Evolutionary conservation across 2,329 filamentous ascomycete genomes (phyloP).

Genomic region (Hypoxylon sp.): DNA sequence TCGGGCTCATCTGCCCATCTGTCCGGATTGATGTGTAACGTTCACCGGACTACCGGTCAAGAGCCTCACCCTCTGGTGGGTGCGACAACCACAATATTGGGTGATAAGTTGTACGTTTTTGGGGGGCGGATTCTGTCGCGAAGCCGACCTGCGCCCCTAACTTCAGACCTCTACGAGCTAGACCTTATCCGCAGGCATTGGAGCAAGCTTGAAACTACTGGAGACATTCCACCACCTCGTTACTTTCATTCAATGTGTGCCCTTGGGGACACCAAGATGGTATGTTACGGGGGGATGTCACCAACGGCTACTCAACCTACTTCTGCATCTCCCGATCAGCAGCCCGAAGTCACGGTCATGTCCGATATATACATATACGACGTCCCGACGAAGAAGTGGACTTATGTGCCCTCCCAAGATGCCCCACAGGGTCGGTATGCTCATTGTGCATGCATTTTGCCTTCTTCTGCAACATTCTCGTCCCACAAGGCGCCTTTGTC

Average conservation of each 20-base stretch:
- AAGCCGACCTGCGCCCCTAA: constrained; percentile 82
- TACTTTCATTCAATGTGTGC: constrained; percentile 98
- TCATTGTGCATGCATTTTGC: constrained; percentile 92
- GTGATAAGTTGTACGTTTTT: constrained; percentile 97
- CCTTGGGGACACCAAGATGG: constrained; percentile 93
- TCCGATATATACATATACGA: constrained; percentile 98
- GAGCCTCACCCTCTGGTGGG: constrained; percentile 94
- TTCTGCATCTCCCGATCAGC: constrained; percentile 68
- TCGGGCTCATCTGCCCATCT: constrained; percentile 68
- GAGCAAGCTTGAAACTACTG: constrained; percentile 86
- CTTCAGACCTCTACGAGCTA: constrained; percentile 91
- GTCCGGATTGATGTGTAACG: constrained; percentile 76
- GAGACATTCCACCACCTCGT: constrained; percentile 88
- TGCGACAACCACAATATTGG: constrained; percentile 93
- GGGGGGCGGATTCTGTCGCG: constrained; percentile 89
- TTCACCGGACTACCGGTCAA: constrained; percentile 87
- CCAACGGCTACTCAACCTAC: constrained; percentile 70
- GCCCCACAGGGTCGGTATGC: constrained; percentile 94
- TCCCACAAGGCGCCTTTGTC: constrained; percentile 86
- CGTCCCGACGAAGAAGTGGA: constrained; percentile 85
- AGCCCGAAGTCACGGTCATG: constrained; percentile 94
- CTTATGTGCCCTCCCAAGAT: constrained; percentile 82
- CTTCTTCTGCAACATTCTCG: constrained; percentile 87
- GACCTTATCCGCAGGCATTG: constrained; percentile 93
- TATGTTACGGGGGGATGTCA: constrained; percentile 99